A percentile compares a stretch with the other conserved stretches of the same genome.
These are phyloP conservation scores for Typha latifolia DNA, from an alignment of 176 grass and related monocot genomes.

Conservation along the genomic window DNA sequence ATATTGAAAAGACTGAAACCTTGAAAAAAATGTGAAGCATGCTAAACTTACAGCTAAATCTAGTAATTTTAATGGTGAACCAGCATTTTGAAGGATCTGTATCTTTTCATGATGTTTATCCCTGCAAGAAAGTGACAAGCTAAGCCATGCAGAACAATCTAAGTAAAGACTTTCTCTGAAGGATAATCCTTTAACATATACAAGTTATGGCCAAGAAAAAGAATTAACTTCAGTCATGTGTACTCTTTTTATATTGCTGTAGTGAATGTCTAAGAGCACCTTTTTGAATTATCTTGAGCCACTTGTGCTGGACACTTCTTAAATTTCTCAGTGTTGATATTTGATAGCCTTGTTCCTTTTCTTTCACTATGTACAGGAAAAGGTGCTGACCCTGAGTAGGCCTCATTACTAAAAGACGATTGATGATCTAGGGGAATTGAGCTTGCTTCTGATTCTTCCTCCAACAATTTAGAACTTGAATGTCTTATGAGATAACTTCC, in stretches of 20 bases:
- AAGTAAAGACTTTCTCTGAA: too few species aligned
- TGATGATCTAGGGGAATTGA: slow-evolving; percentile 67
- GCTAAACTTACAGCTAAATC: slow-evolving; percentile 33
- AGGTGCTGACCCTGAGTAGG: slow-evolving; percentile 30
- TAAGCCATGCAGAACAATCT: too few species aligned
- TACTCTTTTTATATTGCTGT: too few species aligned
- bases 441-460: slow-evolving; percentile 93
- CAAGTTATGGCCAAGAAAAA: too few species aligned
- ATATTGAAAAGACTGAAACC: neutral
- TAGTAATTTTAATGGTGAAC: slow-evolving; percentile 36
- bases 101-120: slow-evolving; percentile 34
- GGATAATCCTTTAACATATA: too few species aligned
- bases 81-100: slow-evolving; percentile 32
- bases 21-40: slow-evolving; percentile 1
- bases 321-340: slow-evolving; percentile 14
- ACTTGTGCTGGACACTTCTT: slow-evolving; percentile 20
- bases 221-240: too few species aligned
- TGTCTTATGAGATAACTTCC: slow-evolving; percentile 74
- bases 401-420: slow-evolving; percentile 42
- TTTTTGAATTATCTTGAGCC: slow-evolving; percentile 24
- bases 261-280: slow-evolving; percentile 21
- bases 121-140: slow-evolving; percentile 25
- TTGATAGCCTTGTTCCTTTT: slow-evolving; percentile 27
- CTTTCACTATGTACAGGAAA: slow-evolving; percentile 40
- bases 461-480: slow-evolving; percentile 53